These are phyloP conservation scores for Monosporascus sp. DNA, from an alignment of 2,329 filamentous ascomycete species.

Conservation along the genomic window DNA sequence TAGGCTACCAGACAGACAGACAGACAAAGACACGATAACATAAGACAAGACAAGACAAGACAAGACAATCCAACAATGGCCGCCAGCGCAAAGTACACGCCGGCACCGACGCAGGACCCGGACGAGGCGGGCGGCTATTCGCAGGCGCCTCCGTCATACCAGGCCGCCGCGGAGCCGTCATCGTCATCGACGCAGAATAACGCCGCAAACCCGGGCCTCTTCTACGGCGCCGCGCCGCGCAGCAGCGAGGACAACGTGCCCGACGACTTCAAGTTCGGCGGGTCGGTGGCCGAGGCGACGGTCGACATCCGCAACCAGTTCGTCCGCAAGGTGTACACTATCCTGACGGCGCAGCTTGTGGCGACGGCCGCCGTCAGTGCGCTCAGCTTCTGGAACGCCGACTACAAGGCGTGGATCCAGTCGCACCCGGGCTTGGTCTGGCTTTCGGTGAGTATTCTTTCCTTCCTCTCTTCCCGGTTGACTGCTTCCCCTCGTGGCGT, in stretches of 20 bases:
- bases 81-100: slow-evolving; percentile 73
- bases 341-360: slow-evolving; percentile 90
- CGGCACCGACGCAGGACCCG: slow-evolving; percentile 81
- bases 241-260: slow-evolving; percentile 86
- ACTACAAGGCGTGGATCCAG: slow-evolving; percentile 86
- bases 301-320: slow-evolving; percentile 97
- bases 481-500: background rate
- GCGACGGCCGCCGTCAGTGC: slow-evolving; percentile 75
- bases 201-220: slow-evolving; percentile 48
- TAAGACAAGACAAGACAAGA: background rate
- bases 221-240: slow-evolving; percentile 60
- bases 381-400: slow-evolving; percentile 75
- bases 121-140: slow-evolving; percentile 55
- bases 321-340: slow-evolving; percentile 94
- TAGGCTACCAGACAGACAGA: too few relatives aligned
- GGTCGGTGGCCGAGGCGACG: slow-evolving; percentile 86
- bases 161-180: slow-evolving; percentile 31
- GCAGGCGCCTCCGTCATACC: slow-evolving; percentile 80
- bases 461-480: background rate
- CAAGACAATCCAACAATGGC: slow-evolving; percentile 48
- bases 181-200: slow-evolving; percentile 43
- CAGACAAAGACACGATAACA: background rate
- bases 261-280: slow-evolving; percentile 98
- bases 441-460: slow-evolving; percentile 55
- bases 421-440: slow-evolving; percentile 78